Base-by-base conservation (phyloP, 2,329 filamentous ascomycete genomes). In the Decorospora gaudefroyi region DNA sequence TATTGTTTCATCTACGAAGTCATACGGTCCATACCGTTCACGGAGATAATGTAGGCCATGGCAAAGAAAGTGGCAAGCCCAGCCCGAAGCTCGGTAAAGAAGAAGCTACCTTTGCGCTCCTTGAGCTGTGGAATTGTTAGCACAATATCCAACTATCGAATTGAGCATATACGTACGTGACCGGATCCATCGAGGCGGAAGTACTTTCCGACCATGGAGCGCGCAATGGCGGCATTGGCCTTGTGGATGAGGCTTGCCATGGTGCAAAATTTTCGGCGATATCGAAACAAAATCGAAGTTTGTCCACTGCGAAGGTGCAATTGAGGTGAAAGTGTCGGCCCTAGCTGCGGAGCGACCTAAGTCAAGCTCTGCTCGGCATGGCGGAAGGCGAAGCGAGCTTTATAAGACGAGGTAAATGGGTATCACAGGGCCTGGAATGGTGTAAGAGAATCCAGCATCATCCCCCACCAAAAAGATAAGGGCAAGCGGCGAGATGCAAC, bases 141-240 rank as follows among this genome's bases (percentile, higher is more conserved):
- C 30, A 26, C 33, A 35, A 35, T 31, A 17, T 13, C n/a, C 11
- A 18, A 18, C 2, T 12, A 19, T 36, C 26, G 15, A 41, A n/a
- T 22, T 10, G 13, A 11, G 19, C 36, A 42, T 28, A 21, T 46
- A 79, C 84, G 76, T 80, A 88, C 86, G 80, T 92, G 87, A 61
- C 88, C 88, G 26, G 82, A 90, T 55, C 87, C 87, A 51, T 95
- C 88, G 27, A 95, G 81, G 55, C 83, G 82, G 73, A 95, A 95
- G 55, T 71, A 72, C 40, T 51, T 61, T 49, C 70, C 70, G 48
- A 71, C 61, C 10, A 60, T 29, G 35, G 68, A 67, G 55, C 57
- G 55, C 22, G 68, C 69, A 40, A 72, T 51, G 30, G 54, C 59
- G 17, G 53, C 32, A 42, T 72, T 72, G 48, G 59, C 51, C 31